Percentiles rank a stretch among this genome's conserved stretches.
phyloP scores from a whole-genome alignment of 345 rosid genomes.

The Pistacia integerrima region DNA sequence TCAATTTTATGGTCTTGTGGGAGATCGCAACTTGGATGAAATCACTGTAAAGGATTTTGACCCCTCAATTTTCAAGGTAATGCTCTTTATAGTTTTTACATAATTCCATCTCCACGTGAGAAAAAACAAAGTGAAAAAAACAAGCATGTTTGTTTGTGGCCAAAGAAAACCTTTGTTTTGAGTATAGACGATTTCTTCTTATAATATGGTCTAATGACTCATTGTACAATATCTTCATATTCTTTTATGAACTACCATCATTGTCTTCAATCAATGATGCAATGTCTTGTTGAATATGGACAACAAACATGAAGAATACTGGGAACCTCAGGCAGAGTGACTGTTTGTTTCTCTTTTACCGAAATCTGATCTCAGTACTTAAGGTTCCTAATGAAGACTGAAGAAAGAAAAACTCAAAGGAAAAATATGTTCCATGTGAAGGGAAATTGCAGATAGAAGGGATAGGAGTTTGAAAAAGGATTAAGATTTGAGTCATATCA shows the following conservation, averaged over 20 bases:
- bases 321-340: background rate
- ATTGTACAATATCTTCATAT: background rate
- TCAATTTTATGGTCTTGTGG: constrained; percentile 88
- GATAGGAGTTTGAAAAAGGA: background rate
- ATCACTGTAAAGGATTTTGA: constrained; percentile 70
- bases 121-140: constrained; percentile 1
- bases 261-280: background rate
- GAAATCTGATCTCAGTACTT: background rate
- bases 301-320: no score
- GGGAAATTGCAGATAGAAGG: background rate
- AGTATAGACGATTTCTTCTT: background rate
- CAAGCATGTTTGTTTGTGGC: background rate
- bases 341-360: background rate
- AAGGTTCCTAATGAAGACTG: background rate
- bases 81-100: constrained; percentile 13
- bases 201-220: background rate
- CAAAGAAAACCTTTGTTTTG: background rate
- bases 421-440: background rate
- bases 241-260: background rate
- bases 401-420: background rate
- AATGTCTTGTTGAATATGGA: background rate
- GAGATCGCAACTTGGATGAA: constrained; percentile 56
- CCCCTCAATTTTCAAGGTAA: constrained; percentile 87
- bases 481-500: background rate
- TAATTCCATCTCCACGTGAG: constrained; percentile 5